Conservation (phyloP, 257 asterid genomes). For the Petunia secreta region DNA sequence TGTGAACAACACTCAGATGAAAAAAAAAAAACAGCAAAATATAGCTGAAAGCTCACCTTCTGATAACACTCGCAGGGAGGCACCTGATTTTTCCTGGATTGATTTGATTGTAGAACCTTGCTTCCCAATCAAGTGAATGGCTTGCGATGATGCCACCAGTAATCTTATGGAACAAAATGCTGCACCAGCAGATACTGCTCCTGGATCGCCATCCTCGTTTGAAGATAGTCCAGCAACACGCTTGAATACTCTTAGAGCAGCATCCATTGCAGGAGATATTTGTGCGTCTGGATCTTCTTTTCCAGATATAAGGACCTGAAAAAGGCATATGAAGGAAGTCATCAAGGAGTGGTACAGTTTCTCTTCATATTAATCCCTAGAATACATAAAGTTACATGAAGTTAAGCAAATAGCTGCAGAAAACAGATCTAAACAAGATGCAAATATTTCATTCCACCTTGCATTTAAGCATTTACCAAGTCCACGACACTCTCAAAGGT, state of each 20-base stretch:
- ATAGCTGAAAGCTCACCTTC: conserved; percentile 43
- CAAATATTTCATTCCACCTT: neutral
- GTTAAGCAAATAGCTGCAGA: neutral
- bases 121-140: conserved; percentile 74
- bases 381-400: neutral
- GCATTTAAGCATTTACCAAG: neutral
- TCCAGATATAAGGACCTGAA: conserved; percentile 75
- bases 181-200: conserved; percentile 45
- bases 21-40: neutral
- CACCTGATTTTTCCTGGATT: conserved; percentile 73
- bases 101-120: conserved; percentile 75
- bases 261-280: conserved; percentile 81
- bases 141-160: conserved; percentile 78
- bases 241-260: conserved; percentile 63
- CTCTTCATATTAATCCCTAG: neutral
- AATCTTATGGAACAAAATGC: conserved; percentile 64
- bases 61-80: conserved; percentile 65
- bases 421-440: neutral
- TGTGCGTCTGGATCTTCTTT: conserved; percentile 76
- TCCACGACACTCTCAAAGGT: neutral
- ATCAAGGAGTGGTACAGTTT: neutral
- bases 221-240: conserved; percentile 61
- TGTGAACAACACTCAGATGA: neutral
- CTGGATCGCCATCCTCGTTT: conserved; percentile 43
- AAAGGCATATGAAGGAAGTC: conserved; percentile 24